These are phyloP conservation scores for Stellera chamaejasme DNA, from an alignment of 345 rosid genomes.

Conservation along the genomic window DNA sequence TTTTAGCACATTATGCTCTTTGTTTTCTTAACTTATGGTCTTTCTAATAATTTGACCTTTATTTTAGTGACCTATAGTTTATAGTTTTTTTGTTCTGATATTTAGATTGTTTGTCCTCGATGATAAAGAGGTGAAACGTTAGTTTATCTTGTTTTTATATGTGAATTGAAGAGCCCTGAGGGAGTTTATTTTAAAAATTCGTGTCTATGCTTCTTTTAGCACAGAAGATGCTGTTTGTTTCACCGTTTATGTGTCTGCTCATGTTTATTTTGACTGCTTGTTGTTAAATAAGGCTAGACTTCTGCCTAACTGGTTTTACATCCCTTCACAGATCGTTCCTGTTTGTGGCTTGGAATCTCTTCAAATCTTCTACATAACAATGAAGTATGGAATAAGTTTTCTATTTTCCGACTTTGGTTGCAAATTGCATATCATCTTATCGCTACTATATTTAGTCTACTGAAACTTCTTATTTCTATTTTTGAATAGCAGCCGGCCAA, in stretches of 20 bases:
- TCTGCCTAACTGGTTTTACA: too few relatives aligned
- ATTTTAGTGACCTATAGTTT: neutral
- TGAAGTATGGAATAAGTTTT: constrained; percentile 12
- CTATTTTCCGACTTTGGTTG: neutral
- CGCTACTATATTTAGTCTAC: neutral
- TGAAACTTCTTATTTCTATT: constrained; percentile 2
- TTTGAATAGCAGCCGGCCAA: constrained; percentile 42
- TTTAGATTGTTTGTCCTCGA: neutral
- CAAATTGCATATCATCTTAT: neutral
- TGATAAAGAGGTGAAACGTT: neutral
- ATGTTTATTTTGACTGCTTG: too few relatives aligned
- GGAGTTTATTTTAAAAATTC: too few relatives aligned
- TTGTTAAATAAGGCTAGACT: too few relatives aligned
- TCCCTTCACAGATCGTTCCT: neutral
- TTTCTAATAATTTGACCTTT: neutral
- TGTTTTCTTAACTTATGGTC: too few relatives aligned
- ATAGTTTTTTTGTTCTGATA: neutral
- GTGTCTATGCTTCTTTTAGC: too few relatives aligned
- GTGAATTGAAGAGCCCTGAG: too few relatives aligned
- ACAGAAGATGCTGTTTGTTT: too few relatives aligned
- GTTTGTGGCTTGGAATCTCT: neutral
- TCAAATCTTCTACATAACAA: neutral
- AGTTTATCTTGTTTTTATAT: neutral
- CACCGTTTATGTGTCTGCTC: too few relatives aligned
- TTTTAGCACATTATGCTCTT: too few relatives aligned